phyloP scores from a whole-genome alignment of 495 filamentous ascomycete genomes.

The Aspergillus coremiiformis region DNA sequence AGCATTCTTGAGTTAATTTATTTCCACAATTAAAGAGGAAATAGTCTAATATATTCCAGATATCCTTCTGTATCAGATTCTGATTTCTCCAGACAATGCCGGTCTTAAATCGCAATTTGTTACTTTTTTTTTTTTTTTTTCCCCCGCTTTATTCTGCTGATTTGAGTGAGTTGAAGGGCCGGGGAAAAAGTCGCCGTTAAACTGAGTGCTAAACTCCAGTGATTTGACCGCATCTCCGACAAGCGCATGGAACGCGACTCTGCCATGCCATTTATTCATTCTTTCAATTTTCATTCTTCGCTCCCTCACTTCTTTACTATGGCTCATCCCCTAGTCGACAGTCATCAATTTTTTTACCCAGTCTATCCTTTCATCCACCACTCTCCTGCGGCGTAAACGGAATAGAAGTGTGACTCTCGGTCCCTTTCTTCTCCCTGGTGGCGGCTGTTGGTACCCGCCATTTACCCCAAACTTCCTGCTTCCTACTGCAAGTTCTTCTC shows the following conservation, averaged over 20 bases:
- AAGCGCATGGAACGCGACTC: not conserved
- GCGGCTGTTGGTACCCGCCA: slow-evolving; percentile 18
- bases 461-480: slow-evolving; percentile 16
- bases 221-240: not conserved
- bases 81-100: no score
- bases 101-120: no score
- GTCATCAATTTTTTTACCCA: not conserved
- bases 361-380: not conserved
- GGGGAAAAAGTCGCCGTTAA: not conserved
- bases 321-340: slow-evolving; percentile 18
- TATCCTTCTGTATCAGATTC: no score
- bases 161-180: no score
- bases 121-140: no score
- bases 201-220: not conserved
- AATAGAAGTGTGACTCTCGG: not conserved
- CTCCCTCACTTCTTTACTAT: slow-evolving; percentile 14
- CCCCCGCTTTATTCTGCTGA: no score
- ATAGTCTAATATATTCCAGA: no score
- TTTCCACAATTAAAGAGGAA: no score
- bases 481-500: slow-evolving; percentile 14
- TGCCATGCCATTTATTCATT: not conserved
- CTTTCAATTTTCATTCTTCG: not conserved
- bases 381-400: not conserved
- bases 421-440: slow-evolving; percentile 13
- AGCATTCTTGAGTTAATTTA: no score